phyloP scores from a whole-genome alignment of 2,329 filamentous ascomycete species.

The Talaromyces sp. region DNA sequence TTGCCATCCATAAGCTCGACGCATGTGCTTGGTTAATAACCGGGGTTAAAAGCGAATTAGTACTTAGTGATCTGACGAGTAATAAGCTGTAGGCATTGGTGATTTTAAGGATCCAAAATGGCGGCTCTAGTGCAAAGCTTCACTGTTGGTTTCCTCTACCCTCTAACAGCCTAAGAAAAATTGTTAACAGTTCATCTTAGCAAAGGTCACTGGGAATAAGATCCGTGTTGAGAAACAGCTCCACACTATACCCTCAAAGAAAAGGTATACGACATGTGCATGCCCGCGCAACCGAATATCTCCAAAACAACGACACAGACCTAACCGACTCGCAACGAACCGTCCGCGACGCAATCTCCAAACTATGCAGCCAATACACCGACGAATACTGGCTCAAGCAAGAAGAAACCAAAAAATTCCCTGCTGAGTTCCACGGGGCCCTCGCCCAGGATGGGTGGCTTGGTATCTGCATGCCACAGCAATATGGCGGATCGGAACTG shows the following conservation, averaged over 20 bases:
- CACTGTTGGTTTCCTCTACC: neutral
- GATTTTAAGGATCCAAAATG: neutral
- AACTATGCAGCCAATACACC: constrained; percentile 38
- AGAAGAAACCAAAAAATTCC: constrained; percentile 34
- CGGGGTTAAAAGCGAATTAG: neutral
- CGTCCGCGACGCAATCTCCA: constrained; percentile 40
- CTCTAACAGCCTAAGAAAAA: neutral
- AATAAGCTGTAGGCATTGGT: neutral
- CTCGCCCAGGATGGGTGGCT: constrained; percentile 41
- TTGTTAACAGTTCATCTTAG: neutral
- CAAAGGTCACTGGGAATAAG: neutral
- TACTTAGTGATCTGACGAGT: neutral
- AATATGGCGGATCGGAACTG: constrained; percentile 38
- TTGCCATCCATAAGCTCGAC: neutral
- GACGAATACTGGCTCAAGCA: constrained; percentile 39
- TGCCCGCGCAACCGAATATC: constrained; percentile 14
- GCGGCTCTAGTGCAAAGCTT: neutral
- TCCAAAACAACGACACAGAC: constrained; percentile 25
- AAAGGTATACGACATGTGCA: neutral
- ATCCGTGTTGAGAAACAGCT: neutral
- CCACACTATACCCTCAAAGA: neutral
- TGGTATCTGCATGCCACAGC: constrained; percentile 40
- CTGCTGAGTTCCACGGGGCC: constrained; percentile 35
- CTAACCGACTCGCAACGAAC: constrained; percentile 36
- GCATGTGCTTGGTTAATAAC: neutral